phyloP scores from a whole-genome alignment of 176 grass and related monocot genomes.

The Triticum turgidum region DNA sequence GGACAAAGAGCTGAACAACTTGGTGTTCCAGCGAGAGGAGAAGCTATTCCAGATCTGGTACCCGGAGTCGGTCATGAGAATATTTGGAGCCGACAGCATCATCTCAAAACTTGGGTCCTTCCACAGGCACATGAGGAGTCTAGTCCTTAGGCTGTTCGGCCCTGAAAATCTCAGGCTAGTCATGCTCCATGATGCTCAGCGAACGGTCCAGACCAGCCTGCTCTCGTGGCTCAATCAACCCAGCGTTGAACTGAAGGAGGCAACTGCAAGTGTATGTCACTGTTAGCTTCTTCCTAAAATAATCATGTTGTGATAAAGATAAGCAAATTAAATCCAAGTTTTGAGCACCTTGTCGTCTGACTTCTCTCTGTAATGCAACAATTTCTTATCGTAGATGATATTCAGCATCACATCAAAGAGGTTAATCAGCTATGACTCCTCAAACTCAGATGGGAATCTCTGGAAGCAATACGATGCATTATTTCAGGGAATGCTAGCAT shows the following conservation, averaged over 20 bases:
- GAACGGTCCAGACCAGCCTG: conserved; percentile 30
- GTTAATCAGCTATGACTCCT: conserved; percentile 49
- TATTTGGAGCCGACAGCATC: conserved; percentile 45
- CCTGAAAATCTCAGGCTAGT: conserved; percentile 30
- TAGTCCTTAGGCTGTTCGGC: conserved; percentile 45
- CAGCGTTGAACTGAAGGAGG: conserved; percentile 42
- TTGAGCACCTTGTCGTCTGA: no score
- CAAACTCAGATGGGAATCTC: conserved; percentile 21
- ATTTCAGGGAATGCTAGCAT: conserved; percentile 39
- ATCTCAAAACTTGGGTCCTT: conserved; percentile 31
- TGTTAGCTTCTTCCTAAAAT: no score
- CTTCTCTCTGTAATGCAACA: no score
- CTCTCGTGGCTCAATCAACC: conserved; percentile 25
- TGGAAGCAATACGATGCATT: conserved; percentile 49
- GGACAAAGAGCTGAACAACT: conserved; percentile 31
- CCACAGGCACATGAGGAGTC: conserved; percentile 41
- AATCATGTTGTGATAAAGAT: no score
- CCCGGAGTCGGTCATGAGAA: conserved; percentile 44
- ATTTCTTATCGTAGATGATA: conserved; percentile 47
- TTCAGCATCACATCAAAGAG: conserved; percentile 59
- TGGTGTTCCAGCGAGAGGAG: conserved; percentile 51
- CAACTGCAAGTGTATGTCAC: conserved; percentile 35
- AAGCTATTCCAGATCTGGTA: conserved; percentile 51
- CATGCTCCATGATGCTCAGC: conserved; percentile 28
- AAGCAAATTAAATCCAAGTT: no score